Conservation (phyloP, 163 green algal genomes). For the Picocystis sp. region DNA sequence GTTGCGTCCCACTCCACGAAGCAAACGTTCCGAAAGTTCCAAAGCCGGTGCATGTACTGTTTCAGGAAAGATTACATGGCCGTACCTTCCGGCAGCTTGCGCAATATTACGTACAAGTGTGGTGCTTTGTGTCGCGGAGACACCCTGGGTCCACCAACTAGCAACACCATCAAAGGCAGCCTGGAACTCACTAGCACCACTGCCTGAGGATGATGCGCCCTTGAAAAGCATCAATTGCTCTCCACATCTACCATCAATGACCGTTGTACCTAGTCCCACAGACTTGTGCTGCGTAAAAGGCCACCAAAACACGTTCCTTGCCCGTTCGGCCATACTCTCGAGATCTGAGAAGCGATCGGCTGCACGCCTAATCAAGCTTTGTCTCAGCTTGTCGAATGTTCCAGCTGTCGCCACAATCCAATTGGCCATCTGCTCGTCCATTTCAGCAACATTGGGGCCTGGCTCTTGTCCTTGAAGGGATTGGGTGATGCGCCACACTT, state of each 20-base stretch:
- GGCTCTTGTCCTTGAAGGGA: too few relatives aligned
- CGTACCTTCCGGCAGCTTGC: slow-evolving; percentile 59
- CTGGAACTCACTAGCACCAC: slow-evolving; percentile 10
- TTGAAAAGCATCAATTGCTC: slow-evolving; percentile 37
- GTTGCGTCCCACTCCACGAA: slow-evolving; percentile 7
- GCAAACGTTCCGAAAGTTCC: slow-evolving; percentile 10
- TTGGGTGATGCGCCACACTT: slow-evolving; percentile 3
- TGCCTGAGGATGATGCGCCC: slow-evolving; percentile 1
- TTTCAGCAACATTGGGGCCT: too few relatives aligned
- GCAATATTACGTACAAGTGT: slow-evolving; percentile 36
- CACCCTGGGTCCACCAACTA: slow-evolving; percentile 93
- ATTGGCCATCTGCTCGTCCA: too few relatives aligned
- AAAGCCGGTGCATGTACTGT: slow-evolving; percentile 51
- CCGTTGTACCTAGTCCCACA: slow-evolving; percentile 21
- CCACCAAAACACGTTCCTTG: slow-evolving; percentile 60
- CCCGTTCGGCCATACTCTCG: neutral
- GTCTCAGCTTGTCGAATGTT: too few relatives aligned
- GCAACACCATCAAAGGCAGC: slow-evolving; percentile 64
- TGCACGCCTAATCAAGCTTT: too few relatives aligned
- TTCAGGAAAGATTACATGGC: slow-evolving; percentile 86
- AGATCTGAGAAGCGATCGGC: too few relatives aligned
- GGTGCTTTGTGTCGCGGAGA: slow-evolving; percentile 6
- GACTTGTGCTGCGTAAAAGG: slow-evolving; percentile 87
- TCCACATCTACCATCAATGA: slow-evolving; percentile 62
- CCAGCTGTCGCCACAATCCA: too few relatives aligned